A percentile compares a stretch with the other conserved stretches of the same genome.
phyloP scores from a whole-genome alignment of 345 rosid genomes.

The Psidium guajava region DNA sequence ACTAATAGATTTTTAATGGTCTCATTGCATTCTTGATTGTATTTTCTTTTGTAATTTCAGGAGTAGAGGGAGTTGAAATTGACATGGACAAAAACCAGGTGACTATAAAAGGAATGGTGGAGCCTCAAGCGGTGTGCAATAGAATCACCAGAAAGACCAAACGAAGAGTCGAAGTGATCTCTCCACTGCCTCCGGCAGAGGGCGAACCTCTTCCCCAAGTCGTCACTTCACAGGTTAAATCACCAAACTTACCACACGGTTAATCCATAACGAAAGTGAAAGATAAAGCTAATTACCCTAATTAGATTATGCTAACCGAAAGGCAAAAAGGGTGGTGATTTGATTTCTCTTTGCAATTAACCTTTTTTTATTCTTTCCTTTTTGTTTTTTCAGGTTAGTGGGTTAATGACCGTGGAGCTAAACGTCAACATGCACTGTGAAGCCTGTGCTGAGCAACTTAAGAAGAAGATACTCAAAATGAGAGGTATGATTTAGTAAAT shows the following conservation, averaged over 20 bases:
- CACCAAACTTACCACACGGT: slow-evolving; percentile 1
- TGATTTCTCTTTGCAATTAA: neutral
- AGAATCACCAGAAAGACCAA: slow-evolving; percentile 68
- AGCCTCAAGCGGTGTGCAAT: slow-evolving; percentile 64
- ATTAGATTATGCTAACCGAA: neutral
- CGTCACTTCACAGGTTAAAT: slow-evolving; percentile 52
- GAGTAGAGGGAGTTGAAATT: slow-evolving; percentile 63
- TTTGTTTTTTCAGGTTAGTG: slow-evolving; percentile 34
- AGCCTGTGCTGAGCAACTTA: slow-evolving; percentile 85
- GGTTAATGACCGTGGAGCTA: slow-evolving; percentile 55
- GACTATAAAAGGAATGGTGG: slow-evolving; percentile 63
- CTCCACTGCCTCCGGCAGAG: slow-evolving; percentile 63
- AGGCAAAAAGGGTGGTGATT: neutral
- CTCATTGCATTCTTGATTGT: neutral
- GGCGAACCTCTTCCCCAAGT: slow-evolving; percentile 72
- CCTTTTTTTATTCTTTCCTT: neutral
- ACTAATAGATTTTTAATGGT: neutral
- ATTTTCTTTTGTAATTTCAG: slow-evolving; percentile 5
- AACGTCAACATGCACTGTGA: slow-evolving; percentile 79
- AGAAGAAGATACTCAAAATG: slow-evolving; percentile 77
- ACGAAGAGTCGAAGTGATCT: slow-evolving; percentile 57
- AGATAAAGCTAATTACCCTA: neutral
- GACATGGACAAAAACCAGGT: slow-evolving; percentile 72
- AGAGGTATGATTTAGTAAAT: slow-evolving; percentile 35
- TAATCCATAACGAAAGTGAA: neutral